These are phyloP conservation scores for Aspergillus taichungensis DNA, from an alignment of 495 filamentous ascomycete species.

Conservation along the genomic window DNA sequence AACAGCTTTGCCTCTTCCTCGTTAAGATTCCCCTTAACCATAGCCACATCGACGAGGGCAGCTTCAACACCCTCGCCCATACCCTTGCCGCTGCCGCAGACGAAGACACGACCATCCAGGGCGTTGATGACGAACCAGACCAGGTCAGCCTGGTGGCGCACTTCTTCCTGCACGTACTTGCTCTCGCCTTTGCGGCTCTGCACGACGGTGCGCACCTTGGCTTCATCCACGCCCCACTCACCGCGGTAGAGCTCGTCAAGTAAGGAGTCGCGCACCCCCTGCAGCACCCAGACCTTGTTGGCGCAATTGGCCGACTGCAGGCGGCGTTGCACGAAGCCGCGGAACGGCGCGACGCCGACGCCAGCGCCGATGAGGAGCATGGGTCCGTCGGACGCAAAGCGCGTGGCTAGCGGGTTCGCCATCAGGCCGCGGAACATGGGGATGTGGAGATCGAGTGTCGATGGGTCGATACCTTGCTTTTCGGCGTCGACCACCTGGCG, in stretches of 20 bases:
- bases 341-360: conserved; percentile 93
- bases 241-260: conserved; percentile 93
- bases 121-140: conserved; percentile 96
- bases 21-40: conserved; percentile 69
- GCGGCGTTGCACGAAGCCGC: conserved; percentile 91
- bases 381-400: conserved; percentile 84
- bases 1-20: conserved; percentile 64
- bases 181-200: conserved; percentile 71
- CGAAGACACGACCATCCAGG: conserved; percentile 87
- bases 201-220: conserved; percentile 87
- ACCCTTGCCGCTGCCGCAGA: conserved; percentile 86
- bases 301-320: conserved; percentile 94
- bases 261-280: conserved; percentile 86
- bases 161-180: conserved; percentile 83
- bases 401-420: conserved; percentile 85
- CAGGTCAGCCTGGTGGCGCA: conserved; percentile 76
- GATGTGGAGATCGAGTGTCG: conserved; percentile 54
- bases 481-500: conserved; percentile 57
- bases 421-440: conserved; percentile 99
- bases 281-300: conserved; percentile 98
- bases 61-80: conserved; percentile 96
- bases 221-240: conserved; percentile 91
- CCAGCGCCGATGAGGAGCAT: conserved; percentile 97
- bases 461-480: conserved; percentile 41
- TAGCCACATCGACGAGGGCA: conserved; percentile 70